A percentile compares a stretch with the other conserved stretches of the same genome.
Conservation (phyloP, 805 yeast species). For the Wickerhamomyces mucosus region DNA sequence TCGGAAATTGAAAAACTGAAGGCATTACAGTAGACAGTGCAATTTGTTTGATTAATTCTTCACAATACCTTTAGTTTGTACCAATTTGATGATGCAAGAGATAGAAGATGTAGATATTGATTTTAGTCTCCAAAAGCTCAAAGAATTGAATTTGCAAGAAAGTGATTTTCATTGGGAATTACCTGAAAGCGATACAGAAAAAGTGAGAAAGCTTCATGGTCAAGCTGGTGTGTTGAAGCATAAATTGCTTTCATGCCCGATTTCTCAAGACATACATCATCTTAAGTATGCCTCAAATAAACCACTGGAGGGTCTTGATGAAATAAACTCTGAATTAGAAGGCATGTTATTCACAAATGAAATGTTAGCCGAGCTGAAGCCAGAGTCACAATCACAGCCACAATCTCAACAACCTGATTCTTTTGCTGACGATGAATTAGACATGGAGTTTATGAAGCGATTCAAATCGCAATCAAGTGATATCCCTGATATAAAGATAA, state of each 20-base stretch:
- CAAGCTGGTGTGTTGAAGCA: conserved; percentile 27
- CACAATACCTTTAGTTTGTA: no score
- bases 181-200: no score
- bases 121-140: no score
- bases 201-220: no score
- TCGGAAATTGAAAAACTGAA: no score
- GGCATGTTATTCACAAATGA: conserved; percentile 21
- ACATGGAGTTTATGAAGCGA: conserved; percentile 9
- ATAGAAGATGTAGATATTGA: no score
- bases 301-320: conserved; percentile 11
- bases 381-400: no score
- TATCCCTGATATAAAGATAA: background rate
- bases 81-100: no score
- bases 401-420: conserved; percentile 15
- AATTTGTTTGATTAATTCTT: no score
- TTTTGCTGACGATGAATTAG: conserved; percentile 15
- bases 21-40: no score
- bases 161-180: no score
- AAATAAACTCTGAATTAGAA: conserved; percentile 5
- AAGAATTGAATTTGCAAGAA: no score
- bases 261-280: conserved; percentile 25
- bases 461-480: background rate
- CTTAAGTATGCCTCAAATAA: conserved; percentile 15
- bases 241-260: conserved; percentile 33
- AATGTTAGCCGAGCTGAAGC: conserved; percentile 18